Percentiles rank a stretch among this genome's conserved stretches.
Evolutionary conservation across 305 asterid genomes (phyloP).

Genomic region (Rubia peregrina): DNA sequence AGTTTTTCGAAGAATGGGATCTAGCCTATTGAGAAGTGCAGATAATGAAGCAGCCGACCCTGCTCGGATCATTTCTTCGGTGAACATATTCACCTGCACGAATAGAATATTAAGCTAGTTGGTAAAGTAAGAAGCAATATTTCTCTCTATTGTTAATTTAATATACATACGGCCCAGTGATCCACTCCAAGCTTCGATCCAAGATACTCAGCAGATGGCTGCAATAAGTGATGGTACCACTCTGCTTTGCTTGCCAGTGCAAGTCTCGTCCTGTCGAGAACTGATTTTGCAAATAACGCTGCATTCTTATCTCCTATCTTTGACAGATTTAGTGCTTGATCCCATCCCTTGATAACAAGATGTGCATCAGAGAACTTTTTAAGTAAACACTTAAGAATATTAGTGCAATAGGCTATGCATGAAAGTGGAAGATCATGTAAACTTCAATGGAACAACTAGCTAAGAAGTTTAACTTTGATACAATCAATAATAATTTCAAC

Average conservation of each 20-base stretch:
- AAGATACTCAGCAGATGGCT: constrained; percentile 96
- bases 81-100: constrained; percentile 77
- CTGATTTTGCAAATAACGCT: constrained; percentile 94
- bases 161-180: constrained; percentile 71
- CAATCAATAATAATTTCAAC: background rate
- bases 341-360: constrained; percentile 70
- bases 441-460: background rate
- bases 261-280: constrained; percentile 93
- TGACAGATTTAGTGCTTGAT: constrained; percentile 63
- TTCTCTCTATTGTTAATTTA: constrained; percentile 12
- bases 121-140: background rate
- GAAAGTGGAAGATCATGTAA: background rate
- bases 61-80: constrained; percentile 95
- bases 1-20: constrained; percentile 87
- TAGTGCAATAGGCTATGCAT: background rate
- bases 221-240: constrained; percentile 79
- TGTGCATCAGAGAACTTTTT: constrained; percentile 4
- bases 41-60: constrained; percentile 99
- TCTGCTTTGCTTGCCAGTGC: constrained; percentile 89
- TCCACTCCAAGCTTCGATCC: constrained; percentile 91
- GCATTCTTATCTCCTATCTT: constrained; percentile 53
- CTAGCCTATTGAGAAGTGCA: constrained; percentile 90
- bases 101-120: constrained; percentile 14
- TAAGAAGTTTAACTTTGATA: background rate
- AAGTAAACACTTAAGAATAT: background rate